Conservation (phyloP, 106 monocot species). For the Phalaenopsis aphrodite region DNA sequence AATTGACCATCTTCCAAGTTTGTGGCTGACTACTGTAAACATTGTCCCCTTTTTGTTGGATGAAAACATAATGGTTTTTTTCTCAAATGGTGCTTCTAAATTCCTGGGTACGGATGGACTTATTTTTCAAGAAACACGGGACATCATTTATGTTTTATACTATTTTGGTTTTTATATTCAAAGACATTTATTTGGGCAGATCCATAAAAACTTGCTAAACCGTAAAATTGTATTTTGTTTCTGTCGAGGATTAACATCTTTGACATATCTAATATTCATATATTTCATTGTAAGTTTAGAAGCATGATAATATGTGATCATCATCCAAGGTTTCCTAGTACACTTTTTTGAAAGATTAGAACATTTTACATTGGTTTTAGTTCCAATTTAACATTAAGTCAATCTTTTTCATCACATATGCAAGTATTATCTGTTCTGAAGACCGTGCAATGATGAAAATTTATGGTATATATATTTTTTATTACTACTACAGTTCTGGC, state of each 20-base stretch:
- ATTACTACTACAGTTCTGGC: slow-evolving; percentile 50
- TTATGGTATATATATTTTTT: background rate
- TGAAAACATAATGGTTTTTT: background rate
- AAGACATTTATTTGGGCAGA: background rate
- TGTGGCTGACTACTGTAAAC: background rate
- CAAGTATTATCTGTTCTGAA: background rate
- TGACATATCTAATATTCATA: background rate
- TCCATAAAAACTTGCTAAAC: background rate
- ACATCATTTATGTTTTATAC: background rate
- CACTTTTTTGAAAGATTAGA: background rate
- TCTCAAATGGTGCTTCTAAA: background rate
- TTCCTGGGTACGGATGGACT: background rate
- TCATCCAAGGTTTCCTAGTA: background rate
- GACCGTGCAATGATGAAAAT: background rate
- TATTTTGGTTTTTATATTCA: background rate
- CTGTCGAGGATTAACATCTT: background rate
- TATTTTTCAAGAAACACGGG: background rate
- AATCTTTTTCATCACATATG: background rate
- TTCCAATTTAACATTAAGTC: background rate
- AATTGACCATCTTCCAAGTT: background rate
- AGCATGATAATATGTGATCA: background rate
- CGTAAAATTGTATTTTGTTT: background rate
- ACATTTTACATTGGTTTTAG: background rate
- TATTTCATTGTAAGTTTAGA: background rate
- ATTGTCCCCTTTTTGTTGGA: background rate